These are phyloP conservation scores for Colletotrichum sp. DNA, from an alignment of 2,329 filamentous ascomycete species.

Conservation along the genomic window DNA sequence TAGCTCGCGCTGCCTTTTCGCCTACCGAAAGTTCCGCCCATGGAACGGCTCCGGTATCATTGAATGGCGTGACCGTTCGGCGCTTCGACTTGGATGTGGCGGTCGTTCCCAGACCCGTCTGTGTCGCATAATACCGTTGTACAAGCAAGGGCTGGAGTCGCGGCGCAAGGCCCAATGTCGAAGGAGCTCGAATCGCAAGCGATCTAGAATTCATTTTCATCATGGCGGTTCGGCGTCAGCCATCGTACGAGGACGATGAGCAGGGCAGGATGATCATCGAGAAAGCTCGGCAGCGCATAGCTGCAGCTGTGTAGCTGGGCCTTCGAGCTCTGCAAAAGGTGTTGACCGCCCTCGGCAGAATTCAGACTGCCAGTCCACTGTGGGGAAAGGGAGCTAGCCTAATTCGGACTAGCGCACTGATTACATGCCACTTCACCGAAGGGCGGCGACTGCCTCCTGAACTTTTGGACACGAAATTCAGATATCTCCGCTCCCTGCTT, in stretches of 20 bases:
- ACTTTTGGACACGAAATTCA: constrained; percentile 24
- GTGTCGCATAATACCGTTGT: constrained; percentile 62
- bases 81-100: constrained; percentile 54
- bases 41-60: constrained; percentile 81
- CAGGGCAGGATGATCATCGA: not conserved
- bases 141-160: constrained; percentile 41
- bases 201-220: constrained; percentile 51
- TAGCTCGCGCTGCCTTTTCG: constrained; percentile 85
- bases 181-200: constrained; percentile 37
- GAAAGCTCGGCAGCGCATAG: constrained; percentile 1
- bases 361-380: constrained; percentile 14
- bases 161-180: constrained; percentile 26
- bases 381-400: constrained; percentile 6
- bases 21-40: constrained; percentile 78
- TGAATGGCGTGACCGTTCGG: constrained; percentile 80
- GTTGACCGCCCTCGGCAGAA: constrained; percentile 45
- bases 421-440: constrained; percentile 24
- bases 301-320: constrained; percentile 10
- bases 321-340: constrained; percentile 3
- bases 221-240: constrained; percentile 44
- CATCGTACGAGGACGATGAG: constrained; percentile 33
- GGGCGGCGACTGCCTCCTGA: constrained; percentile 22
- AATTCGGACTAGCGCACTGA: not conserved
- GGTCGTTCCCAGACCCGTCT: constrained; percentile 48
- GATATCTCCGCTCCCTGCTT: constrained; percentile 14